These are phyloP conservation scores for Zasmidium citrigriseum DNA, from an alignment of 2,329 filamentous ascomycete genomes.

Conservation along the genomic window DNA sequence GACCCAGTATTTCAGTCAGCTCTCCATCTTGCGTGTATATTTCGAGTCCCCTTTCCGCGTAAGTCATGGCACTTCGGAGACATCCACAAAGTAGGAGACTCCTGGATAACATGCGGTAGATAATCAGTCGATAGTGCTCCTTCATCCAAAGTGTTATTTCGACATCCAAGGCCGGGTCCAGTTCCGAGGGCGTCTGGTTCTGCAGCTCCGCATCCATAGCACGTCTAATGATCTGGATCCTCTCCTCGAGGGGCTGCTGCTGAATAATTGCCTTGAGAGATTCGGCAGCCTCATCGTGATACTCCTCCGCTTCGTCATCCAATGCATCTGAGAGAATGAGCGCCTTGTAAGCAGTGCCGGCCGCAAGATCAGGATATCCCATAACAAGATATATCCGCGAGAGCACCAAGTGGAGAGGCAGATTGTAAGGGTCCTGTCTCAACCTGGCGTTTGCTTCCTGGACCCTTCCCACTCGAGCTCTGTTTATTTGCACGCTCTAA, in stretches of 20 bases:
- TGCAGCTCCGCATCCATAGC: constrained; percentile 22
- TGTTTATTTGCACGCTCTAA: constrained; percentile 7
- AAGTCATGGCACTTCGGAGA: constrained; percentile 65
- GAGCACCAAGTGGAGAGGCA: constrained; percentile 51
- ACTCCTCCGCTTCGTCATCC: constrained; percentile 76
- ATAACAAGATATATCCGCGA: constrained; percentile 71
- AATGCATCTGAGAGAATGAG: constrained; percentile 84
- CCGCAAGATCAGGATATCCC: constrained; percentile 85
- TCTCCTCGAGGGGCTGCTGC: constrained; percentile 40
- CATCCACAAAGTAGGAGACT: constrained; percentile 64
- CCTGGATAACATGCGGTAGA: constrained; percentile 40
- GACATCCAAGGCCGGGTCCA: constrained; percentile 27
- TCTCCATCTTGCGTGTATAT: constrained; percentile 57
- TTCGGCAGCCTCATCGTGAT: constrained; percentile 67
- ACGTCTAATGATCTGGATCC: constrained; percentile 29
- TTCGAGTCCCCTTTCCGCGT: constrained; percentile 63
- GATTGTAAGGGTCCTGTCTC: constrained; percentile 19
- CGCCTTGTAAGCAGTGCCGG: constrained; percentile 86
- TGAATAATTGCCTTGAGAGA: constrained; percentile 36
- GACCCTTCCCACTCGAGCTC: constrained; percentile 11
- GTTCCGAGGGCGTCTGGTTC: constrained; percentile 16
- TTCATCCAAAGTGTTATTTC: constrained; percentile 52
- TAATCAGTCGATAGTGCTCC: constrained; percentile 27
- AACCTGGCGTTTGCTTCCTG: constrained; percentile 7
- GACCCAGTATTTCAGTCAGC: constrained; percentile 55